Base-by-base conservation (phyloP, 441 rosid genomes). In the Adansonia madagascariensis region DNA sequence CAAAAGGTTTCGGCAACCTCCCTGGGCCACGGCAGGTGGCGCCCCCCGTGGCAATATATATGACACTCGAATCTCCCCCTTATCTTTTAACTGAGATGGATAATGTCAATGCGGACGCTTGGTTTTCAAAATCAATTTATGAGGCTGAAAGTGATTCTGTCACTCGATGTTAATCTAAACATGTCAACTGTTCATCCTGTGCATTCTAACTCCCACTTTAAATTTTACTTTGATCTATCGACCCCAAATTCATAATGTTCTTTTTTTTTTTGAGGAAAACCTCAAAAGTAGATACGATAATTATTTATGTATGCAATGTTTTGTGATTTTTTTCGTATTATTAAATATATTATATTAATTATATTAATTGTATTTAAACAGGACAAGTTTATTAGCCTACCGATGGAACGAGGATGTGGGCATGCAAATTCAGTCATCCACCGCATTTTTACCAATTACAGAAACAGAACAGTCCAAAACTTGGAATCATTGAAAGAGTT, bases 381-480 rank as follows among this genome's bases (percentile, higher is more conserved):
- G 1, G 31, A 1, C 2, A 27, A 1, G 2, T 27, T 27, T 27
- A 27, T 31, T 31, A 31, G 39, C 39, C 39, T 62, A 31, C 44
- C 15, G 15, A 6, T 27, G 6, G 9, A 62, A 62, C 31, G 3
- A 41, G 63, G 2, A 22, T 27, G 59, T 61, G 74, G 78, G 11
- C 50, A 22, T 31, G 9, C 31, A 47, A 14, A 31, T 31, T 4
- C 39, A 31, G 3, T 46, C 78, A 60, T 43, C 73, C 75, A 39
- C 59, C 18, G 60, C 80, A 73, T 27, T 74, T 20, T n/a, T 8
- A 39, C 35, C 49, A 35, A 24, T 50, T 50, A 31, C 12, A 7
- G 39, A 22, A 60, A 2, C 59, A 39, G 49, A 41, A 41, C 44
- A 41, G 44, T 72, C 50, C 64, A 72, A 72, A 53, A 72, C 62